Conservation (phyloP, 1,139 yeast genomes). For the Arxiozyma telluris region DNA sequence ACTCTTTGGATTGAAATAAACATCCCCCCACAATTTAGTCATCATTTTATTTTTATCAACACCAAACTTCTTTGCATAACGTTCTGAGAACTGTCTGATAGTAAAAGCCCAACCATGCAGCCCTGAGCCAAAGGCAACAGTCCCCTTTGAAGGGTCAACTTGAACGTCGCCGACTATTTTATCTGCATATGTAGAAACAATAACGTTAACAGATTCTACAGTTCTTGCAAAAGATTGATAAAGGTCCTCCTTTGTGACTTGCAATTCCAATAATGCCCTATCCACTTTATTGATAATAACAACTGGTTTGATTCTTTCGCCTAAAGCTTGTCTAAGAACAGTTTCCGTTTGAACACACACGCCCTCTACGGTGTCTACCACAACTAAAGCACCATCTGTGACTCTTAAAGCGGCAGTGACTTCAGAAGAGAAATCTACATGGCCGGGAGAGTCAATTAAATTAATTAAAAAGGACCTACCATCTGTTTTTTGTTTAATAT, state of each 20-base stretch:
- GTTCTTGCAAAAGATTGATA: conserved; percentile 98
- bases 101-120: conserved; percentile 99
- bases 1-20: conserved; percentile 99
- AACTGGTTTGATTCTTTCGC: conserved; percentile 99
- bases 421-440: conserved; percentile 99
- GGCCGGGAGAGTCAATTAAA: conserved; percentile 99
- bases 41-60: conserved; percentile 96
- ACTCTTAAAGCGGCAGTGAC: conserved; percentile 99
- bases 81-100: conserved; percentile 95
- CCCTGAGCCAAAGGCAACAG: conserved; percentile 99
- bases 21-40: conserved; percentile 99
- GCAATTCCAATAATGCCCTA: conserved; percentile 98
- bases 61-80: conserved; percentile 99
- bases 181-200: conserved; percentile 92
- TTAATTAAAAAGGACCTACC: conserved; percentile 94
- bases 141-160: conserved; percentile 98
- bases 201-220: conserved; percentile 97
- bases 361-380: conserved; percentile 99
- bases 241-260: conserved; percentile 96
- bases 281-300: conserved; percentile 98
- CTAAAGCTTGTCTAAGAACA: conserved; percentile 97
- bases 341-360: conserved; percentile 99
- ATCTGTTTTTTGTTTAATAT: conserved; percentile 87
- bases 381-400: conserved; percentile 99
- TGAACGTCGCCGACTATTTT: conserved; percentile 88